Base-by-base conservation (phyloP, 441 rosid species). In the Viola pubescens region DNA sequence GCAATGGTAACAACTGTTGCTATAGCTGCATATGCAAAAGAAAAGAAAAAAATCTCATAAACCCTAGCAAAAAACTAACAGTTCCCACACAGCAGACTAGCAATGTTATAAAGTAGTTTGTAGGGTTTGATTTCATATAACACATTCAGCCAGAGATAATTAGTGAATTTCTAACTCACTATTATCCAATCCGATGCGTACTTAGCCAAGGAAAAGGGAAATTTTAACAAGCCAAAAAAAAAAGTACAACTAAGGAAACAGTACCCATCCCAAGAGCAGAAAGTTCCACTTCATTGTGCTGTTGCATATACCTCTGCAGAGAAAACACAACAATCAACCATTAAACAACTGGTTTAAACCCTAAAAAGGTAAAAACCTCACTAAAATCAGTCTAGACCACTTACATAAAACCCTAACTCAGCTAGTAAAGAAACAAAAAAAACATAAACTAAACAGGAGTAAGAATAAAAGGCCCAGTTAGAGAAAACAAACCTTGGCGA, bases 251-350 rank as follows among this genome's bases (percentile, higher is more conserved):
- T 8, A 11, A 9, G 46, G 58, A 46, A 9, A 44, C n/a, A 13
- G 12, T 86, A 92, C 94, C 97, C 98, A 92, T 92, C 42, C 98
- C 98, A 49, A 89, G 92, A 1, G 92, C 96, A 68, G 98, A 92
- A 37, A 89, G 79, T 49, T 89, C 94, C 56, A 92, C 92, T 71
- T 92, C 96, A 61, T 73, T 75, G 81, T 81, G 70, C 68, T 89
- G 96, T 73, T 92, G 98, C 97, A 91, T 89, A 64, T 89, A 89
- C 73, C 96, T 89, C 97, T 89, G 86, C 76, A 78, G 42, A 50
- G 56, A 16, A 48, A 37, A n/a, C 3, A 38, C 5, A 47, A 44
- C 9, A 38, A 55, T 12, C 1, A 14, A 59, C 3, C 53, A 16
- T 48, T 45, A n/a, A 37, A 37, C 40, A 12, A 19, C 50, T 39